Base-by-base conservation (phyloP, 2,329 filamentous ascomycete species). In the Epichloe coenophiala region DNA sequence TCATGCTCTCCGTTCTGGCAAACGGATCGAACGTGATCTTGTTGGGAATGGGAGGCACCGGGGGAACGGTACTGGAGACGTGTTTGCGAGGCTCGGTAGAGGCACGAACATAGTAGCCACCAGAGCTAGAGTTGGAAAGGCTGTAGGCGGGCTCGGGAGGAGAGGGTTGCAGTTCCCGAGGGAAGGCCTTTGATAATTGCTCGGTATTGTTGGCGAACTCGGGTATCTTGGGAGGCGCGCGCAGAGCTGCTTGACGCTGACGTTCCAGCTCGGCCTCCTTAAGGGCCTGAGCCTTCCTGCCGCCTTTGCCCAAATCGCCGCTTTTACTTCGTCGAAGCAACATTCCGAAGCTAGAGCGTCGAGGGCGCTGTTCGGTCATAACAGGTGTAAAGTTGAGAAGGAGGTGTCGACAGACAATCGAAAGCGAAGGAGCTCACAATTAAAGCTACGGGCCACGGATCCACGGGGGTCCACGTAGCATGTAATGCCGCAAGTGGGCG, bases 1-100 rank as follows among this genome's bases (percentile, higher is more conserved):
- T 90, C 88, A 97, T 96, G 75, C 91, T 96, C 72, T 94, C 88
- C 37, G 86, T 84, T 55, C 87, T 80, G 44, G 85, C 81, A 63
- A 93, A 93, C 13, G 87, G 85, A 60, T 95, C 88, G 55, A 78
- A 75, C 60, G 27, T 31, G 27, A 76, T 77, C 52, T 77, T 77
- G 63, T 72, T 77, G 45, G 80, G 79, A 48, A 84, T 71, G 1
- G 81, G 80, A 49, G 79, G 79, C 43, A 76, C 67, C 42, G 80
- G 74, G 74, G 72, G 60, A 35, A 64, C 65, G 54, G 64, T 68
- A 58, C 68, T 65, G 57, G 67, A 44, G 73, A 72, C 54, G 65
- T 63, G 56, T 62, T 66, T 56, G 62, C 70, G 61, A 63, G 66
- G 54, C 19, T 79, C 77, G 64, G 77, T 41, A 33, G 52, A 54